These are phyloP conservation scores for Blumeriella jaapii DNA, from an alignment of 2,329 filamentous ascomycete genomes.

Conservation along the genomic window DNA sequence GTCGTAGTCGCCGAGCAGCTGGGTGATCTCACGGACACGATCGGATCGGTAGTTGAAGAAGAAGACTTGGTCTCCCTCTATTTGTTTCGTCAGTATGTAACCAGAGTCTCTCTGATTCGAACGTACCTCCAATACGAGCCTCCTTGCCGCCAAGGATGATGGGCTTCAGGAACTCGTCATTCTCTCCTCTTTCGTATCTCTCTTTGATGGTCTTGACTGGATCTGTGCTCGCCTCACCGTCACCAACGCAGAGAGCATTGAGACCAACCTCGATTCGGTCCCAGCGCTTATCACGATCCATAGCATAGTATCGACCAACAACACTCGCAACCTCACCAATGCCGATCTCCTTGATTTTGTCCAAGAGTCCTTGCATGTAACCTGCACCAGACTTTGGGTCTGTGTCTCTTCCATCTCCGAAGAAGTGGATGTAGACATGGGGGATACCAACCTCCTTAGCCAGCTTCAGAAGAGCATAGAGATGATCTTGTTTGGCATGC, in stretches of 20 bases:
- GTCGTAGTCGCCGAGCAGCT: slow-evolving; percentile 85
- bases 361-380: slow-evolving; percentile 79
- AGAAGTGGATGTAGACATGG: slow-evolving; percentile 97
- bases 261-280: slow-evolving; percentile 84
- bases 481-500: slow-evolving; percentile 91
- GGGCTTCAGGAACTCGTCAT: slow-evolving; percentile 95
- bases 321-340: slow-evolving; percentile 82
- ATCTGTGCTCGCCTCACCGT: slow-evolving; percentile 77
- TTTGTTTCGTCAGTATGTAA: slow-evolving; percentile 12
- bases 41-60: slow-evolving; percentile 99
- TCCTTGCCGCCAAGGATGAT: slow-evolving; percentile 89
- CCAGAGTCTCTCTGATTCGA: not conserved
- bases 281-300: slow-evolving; percentile 99
- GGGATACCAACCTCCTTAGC: slow-evolving; percentile 82
- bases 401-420: slow-evolving; percentile 93
- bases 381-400: slow-evolving; percentile 87
- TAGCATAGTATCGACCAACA: slow-evolving; percentile 93
- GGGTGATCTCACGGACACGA: slow-evolving; percentile 90
- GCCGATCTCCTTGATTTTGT: slow-evolving; percentile 72
- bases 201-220: slow-evolving; percentile 78
- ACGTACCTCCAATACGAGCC: slow-evolving; percentile 67
- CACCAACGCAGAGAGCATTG: slow-evolving; percentile 69
- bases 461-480: slow-evolving; percentile 76
- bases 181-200: slow-evolving; percentile 79
- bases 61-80: slow-evolving; percentile 88